These are phyloP conservation scores for Scortechinia acanthostroma DNA, from an alignment of 2,329 filamentous ascomycete species.

Conservation along the genomic window DNA sequence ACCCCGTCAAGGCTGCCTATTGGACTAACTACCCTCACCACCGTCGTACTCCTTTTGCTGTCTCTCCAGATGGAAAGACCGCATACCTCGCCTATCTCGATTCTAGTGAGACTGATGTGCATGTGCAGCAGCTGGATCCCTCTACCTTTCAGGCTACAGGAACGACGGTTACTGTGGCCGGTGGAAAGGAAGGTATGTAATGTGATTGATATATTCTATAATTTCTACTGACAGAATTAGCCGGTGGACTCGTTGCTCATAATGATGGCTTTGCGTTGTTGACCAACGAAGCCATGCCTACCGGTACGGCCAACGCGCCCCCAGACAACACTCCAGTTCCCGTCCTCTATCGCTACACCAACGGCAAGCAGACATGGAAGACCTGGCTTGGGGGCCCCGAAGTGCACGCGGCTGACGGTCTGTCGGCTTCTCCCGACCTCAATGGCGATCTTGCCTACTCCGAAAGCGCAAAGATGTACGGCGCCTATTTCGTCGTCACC, in stretches of 20 bases:
- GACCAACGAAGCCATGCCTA: slow-evolving; percentile 45
- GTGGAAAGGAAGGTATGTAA: slow-evolving; percentile 36
- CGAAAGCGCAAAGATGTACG: slow-evolving; percentile 43
- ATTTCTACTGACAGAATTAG: slow-evolving; percentile 12
- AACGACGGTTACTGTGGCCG: slow-evolving; percentile 37
- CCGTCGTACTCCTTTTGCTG: slow-evolving; percentile 53
- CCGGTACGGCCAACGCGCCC: slow-evolving; percentile 38
- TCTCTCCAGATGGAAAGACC: slow-evolving; percentile 49
- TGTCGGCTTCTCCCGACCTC: slow-evolving; percentile 45
- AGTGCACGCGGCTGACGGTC: slow-evolving; percentile 34
- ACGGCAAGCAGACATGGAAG: slow-evolving; percentile 46
- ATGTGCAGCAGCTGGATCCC: slow-evolving; percentile 47
- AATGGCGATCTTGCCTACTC: slow-evolving; percentile 59
- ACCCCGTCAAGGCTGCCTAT: slow-evolving; percentile 50
- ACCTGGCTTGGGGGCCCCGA: slow-evolving; percentile 49
- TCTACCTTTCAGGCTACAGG: slow-evolving; percentile 44
- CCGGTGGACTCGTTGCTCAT: slow-evolving; percentile 52
- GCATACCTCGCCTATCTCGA: slow-evolving; percentile 56
- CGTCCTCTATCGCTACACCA: slow-evolving; percentile 49
- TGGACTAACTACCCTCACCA: slow-evolving; percentile 56
- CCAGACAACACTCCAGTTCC: slow-evolving; percentile 39
- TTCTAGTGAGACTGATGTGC: slow-evolving; percentile 41
- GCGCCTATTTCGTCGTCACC: slow-evolving; percentile 55
- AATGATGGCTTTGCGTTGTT: slow-evolving; percentile 57
- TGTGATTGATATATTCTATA: slow-evolving; percentile 4